phyloP scores from a whole-genome alignment of 2,329 filamentous ascomycete genomes.

The Gaeumannomyces tritici region DNA sequence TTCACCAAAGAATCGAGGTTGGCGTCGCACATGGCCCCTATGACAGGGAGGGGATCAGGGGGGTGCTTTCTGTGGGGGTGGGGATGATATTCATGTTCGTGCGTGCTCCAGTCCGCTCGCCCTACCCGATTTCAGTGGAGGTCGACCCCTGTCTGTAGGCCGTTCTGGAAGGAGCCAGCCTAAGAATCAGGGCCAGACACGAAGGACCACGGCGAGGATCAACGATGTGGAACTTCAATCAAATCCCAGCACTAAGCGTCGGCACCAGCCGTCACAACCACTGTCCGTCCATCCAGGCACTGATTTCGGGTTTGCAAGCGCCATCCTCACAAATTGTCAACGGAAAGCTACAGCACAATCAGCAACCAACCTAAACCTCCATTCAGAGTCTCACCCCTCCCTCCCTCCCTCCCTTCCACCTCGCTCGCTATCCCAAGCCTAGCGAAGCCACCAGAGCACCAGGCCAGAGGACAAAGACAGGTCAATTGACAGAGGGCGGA shows the following conservation, averaged over 20 bases:
- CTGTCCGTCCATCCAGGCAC: background rate
- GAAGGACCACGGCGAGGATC: background rate
- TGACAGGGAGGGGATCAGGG: background rate
- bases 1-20: background rate
- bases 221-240: background rate
- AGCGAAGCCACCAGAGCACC: background rate
- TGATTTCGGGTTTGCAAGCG: background rate
- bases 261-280: too few species aligned
- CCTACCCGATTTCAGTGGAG: background rate
- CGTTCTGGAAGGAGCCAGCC: background rate
- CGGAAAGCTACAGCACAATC: too few species aligned
- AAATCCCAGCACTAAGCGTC: too few species aligned
- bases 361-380: too few species aligned
- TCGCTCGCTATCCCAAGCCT: background rate
- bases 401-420: too few species aligned
- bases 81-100: too few species aligned
- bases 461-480: too few species aligned
- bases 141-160: background rate
- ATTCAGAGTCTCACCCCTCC: too few species aligned
- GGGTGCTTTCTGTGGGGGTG: background rate
- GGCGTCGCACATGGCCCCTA: background rate
- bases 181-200: background rate
- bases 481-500: background rate
- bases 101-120: background rate
- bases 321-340: background rate